Evolutionary conservation across 148 eudicot genomes (phyloP), one percentile per base, ranked within the genome.

Genomic region (Amaranthus palmeri): DNA sequence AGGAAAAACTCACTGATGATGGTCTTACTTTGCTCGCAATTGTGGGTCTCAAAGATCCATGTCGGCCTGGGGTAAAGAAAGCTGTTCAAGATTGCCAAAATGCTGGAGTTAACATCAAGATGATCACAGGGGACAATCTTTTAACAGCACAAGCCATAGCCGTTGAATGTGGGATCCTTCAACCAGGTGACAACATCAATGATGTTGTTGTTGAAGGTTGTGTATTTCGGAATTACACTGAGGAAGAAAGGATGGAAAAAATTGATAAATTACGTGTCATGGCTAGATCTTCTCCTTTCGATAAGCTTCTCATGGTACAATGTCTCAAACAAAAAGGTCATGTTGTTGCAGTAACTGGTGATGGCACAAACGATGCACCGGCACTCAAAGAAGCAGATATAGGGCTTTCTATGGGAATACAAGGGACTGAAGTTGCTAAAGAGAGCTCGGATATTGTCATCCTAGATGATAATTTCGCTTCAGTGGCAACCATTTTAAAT

Each of bases 361-460:
- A 80, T 14, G 83, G 83, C 3, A 80, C 83, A 6, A 80, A 80
- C 25, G 83, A 80, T 62, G 83, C 83, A 40, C 83, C 83, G 1
- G 83, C 83, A 41, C 8, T 80, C 0, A 78, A 74, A 42, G 77
- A 74, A 17, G 77, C 77, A 0, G 71, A 74, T 48, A 74, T 74
- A 3, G 77, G 77, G 7, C 66, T 74, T 5, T 74, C 77, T 0
- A 74, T 74, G 77, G 77, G 77, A 2, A 73, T 67, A 58, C 77
- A 79, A 54, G 74, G 77, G 12, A 73, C 77, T 6, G 79, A 78
- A 70, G 77, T 79, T 13, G 82, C 82, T 0, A 79, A 79, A 41
- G 82, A 79, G 45, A 74, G 82, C 76, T 79, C 82, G 14, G 82
- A 79, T 14, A 79, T 79, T 5, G 82, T 79, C 41, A 79, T 79